Percentiles rank a stretch among this genome's conserved stretches.
These are phyloP conservation scores for Lobosporangium transversale DNA, from an alignment of 192 early-diverging fungal genomes.

Conservation along the genomic window DNA sequence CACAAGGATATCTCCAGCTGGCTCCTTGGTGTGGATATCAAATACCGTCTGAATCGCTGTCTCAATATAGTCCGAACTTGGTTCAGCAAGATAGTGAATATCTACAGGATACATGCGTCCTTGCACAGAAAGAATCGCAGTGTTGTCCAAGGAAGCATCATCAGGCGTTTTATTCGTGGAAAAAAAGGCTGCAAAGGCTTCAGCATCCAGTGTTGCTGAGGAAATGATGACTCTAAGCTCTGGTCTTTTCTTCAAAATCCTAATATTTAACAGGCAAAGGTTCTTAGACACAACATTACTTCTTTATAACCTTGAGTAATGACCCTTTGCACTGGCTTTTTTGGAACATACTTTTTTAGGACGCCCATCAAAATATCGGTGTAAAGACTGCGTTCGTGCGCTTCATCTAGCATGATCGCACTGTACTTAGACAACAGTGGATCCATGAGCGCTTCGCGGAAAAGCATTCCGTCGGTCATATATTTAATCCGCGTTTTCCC, in stretches of 20 bases:
- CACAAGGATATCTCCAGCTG: constrained; percentile 72
- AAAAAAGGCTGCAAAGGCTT: constrained; percentile 76
- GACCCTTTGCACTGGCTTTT: no score
- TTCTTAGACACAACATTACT: neutral
- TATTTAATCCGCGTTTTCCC: constrained; percentile 76
- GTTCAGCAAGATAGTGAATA: constrained; percentile 66
- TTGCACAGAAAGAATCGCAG: constrained; percentile 77
- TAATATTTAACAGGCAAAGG: constrained; percentile 30
- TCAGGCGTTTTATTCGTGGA: constrained; percentile 60
- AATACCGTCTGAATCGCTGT: constrained; percentile 75
- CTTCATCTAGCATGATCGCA: constrained; percentile 85
- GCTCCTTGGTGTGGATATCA: constrained; percentile 77
- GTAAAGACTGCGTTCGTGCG: constrained; percentile 77
- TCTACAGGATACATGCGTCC: constrained; percentile 79
- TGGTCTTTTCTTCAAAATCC: constrained; percentile 74
- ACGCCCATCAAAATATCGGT: constrained; percentile 79
- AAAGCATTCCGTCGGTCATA: constrained; percentile 89
- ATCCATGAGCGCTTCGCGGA: constrained; percentile 80
- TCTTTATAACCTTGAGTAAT: no score
- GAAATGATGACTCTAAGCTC: constrained; percentile 81
- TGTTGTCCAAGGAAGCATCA: constrained; percentile 60
- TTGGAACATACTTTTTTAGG: constrained; percentile 75
- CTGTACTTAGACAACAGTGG: constrained; percentile 77
- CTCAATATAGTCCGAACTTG: constrained; percentile 74
- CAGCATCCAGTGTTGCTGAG: constrained; percentile 85